Evolutionary conservation across 768 basidiomycete species (phyloP).

Genomic region (Pleurotus sapidus): DNA sequence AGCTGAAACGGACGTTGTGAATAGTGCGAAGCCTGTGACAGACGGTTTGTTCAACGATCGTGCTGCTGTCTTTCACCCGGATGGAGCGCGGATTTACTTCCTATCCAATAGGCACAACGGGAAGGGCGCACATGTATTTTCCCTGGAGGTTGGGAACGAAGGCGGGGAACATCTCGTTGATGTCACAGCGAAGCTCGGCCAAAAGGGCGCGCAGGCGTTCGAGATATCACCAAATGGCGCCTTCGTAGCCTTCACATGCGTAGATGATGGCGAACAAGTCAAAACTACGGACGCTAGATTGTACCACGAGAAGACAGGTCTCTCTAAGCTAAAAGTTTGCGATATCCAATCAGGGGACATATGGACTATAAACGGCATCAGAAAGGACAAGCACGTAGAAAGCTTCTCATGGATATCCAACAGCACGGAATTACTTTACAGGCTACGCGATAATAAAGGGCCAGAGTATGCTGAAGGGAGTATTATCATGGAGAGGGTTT

Average conservation of each 20-base stretch:
- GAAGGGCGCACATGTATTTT: slow-evolving; percentile 19
- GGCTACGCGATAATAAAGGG: slow-evolving; percentile 24
- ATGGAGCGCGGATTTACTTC: slow-evolving; percentile 23
- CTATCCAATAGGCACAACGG: slow-evolving; percentile 27
- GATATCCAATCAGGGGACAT: slow-evolving; percentile 19
- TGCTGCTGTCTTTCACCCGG: slow-evolving; percentile 27
- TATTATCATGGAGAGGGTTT: slow-evolving; percentile 23
- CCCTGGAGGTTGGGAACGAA: slow-evolving; percentile 12
- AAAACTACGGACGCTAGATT: slow-evolving; percentile 21
- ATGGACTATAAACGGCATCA: slow-evolving; percentile 16
- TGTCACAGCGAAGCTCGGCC: slow-evolving; percentile 13
- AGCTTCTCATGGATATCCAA: slow-evolving; percentile 28
- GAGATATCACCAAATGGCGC: slow-evolving; percentile 28
- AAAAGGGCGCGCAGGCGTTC: slow-evolving; percentile 23
- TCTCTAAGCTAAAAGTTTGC: slow-evolving; percentile 23
- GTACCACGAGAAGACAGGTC: slow-evolving; percentile 19
- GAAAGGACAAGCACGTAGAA: slow-evolving; percentile 25
- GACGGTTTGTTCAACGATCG: slow-evolving; percentile 24
- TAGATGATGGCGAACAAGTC: neutral
- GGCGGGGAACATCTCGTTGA: neutral
- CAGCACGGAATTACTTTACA: slow-evolving; percentile 26
- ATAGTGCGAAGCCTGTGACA: slow-evolving; percentile 24
- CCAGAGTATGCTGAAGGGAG: slow-evolving; percentile 26
- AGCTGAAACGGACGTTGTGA: slow-evolving; percentile 22
- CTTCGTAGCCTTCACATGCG: slow-evolving; percentile 24